phyloP scores from a whole-genome alignment of 129 eudicot species.

The Tanacetum coccineum region DNA sequence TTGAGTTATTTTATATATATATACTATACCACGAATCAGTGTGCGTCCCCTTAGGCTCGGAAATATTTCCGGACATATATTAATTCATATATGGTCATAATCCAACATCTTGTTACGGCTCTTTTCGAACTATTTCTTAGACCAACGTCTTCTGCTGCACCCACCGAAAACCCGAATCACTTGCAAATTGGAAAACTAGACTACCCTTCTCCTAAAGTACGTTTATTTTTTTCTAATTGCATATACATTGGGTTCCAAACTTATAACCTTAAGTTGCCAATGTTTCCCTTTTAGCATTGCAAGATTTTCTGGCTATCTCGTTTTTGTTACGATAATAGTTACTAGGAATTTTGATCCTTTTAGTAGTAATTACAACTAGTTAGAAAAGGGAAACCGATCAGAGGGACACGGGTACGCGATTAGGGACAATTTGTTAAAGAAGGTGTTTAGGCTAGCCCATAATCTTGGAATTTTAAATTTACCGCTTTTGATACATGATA shows the following conservation, averaged over 20 bases:
- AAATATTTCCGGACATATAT: too few species aligned
- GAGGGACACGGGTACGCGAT: too few species aligned
- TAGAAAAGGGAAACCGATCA: too few species aligned
- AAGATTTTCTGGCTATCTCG: neutral
- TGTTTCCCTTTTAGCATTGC: too few species aligned
- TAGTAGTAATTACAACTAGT: too few species aligned
- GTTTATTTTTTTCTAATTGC: conserved; percentile 19
- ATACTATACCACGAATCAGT: too few species aligned
- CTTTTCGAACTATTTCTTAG: conserved; percentile 53
- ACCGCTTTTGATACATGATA: neutral
- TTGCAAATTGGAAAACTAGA: conserved; percentile 40
- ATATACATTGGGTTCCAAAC: neutral
- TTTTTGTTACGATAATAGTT: neutral
- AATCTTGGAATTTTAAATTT: too few species aligned
- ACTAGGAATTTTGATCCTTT: too few species aligned
- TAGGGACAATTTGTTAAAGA: neutral
- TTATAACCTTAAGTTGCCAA: too few species aligned
- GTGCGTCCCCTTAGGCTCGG: too few species aligned
- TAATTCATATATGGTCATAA: too few species aligned
- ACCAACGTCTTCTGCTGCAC: conserved; percentile 34
- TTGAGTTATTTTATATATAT: too few species aligned
- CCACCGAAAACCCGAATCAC: conserved; percentile 33
- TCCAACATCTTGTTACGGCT: conserved; percentile 54
- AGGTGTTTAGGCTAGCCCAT: neutral
- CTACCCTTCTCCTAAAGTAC: conserved; percentile 69